Evolutionary conservation across 2,329 filamentous ascomycete genomes (phyloP).

Genomic region (Teratosphaeria gauchensis): DNA sequence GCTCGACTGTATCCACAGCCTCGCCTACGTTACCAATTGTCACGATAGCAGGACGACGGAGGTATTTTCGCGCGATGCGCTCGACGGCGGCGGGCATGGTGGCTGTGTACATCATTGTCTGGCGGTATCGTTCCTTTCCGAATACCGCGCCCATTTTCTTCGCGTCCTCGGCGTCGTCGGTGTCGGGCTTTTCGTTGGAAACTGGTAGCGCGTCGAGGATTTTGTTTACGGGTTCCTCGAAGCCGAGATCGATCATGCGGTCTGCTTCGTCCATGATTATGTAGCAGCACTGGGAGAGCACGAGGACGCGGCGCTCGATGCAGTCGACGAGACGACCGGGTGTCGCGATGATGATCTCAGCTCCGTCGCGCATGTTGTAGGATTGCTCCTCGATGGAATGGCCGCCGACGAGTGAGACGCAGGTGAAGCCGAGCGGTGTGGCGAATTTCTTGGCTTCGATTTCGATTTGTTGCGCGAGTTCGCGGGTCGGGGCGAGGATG

Average conservation of each 20-base stretch:
- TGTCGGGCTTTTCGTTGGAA: constrained; percentile 88
- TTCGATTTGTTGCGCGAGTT: constrained; percentile 96
- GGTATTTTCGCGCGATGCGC: constrained; percentile 92
- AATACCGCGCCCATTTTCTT: constrained; percentile 76
- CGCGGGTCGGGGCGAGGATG: constrained; percentile 90
- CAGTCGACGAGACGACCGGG: constrained; percentile 95
- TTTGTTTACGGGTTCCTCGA: constrained; percentile 95
- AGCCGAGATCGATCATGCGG: constrained; percentile 96
- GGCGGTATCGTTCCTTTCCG: constrained; percentile 70
- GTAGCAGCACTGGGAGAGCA: constrained; percentile 94
- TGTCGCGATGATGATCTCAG: constrained; percentile 97
- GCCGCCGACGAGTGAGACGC: constrained; percentile 95
- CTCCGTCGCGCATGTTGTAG: constrained; percentile 79
- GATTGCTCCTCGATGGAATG: constrained; percentile 91
- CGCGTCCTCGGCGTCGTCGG: constrained; percentile 79
- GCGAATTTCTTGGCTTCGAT: constrained; percentile 90
- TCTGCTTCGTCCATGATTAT: constrained; percentile 99
- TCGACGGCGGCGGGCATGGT: constrained; percentile 93
- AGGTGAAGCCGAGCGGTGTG: constrained; percentile 78
- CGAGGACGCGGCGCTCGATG: constrained; percentile 83
- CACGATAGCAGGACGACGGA: constrained; percentile 83
- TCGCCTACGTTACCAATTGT: constrained; percentile 92
- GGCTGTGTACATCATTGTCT: constrained; percentile 99
- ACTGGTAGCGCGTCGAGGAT: constrained; percentile 92
- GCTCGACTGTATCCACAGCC: constrained; percentile 94